Base-by-base conservation (phyloP, 78 protist species). In the Goniomonas avonlea region DNA sequence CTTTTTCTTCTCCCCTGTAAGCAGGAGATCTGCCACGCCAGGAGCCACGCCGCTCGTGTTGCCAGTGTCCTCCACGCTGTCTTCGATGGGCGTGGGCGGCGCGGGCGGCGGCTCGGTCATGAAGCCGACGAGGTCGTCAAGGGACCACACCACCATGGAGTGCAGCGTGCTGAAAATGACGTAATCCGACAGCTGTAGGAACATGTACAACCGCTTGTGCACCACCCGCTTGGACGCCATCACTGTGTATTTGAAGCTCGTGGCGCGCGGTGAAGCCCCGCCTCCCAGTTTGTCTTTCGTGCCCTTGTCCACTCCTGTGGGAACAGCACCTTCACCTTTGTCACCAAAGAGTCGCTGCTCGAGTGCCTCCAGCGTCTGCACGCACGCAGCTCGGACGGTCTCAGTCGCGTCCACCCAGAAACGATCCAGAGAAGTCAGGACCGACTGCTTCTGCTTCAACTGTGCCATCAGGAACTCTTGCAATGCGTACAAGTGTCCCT, bases 171-270 rank as follows among this genome's bases (percentile, higher is more conserved):
- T 68, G 75, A 41, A 38, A 53, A 68, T 68, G 56, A 68, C 27
- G 34, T 68, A 68, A 23, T 68, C 75, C 32, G 39, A 38, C 35
- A 41, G 3, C n/a, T 53, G 75, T 8, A 68, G 75, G 56, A 68
- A 27, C 38, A 20, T 13, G 56, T 41, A 41, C n/a, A 68, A 35
- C 34, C 75, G n/a, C n/a, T 35, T 48, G 4, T 68, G 75, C 31
- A 27, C 56, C 56, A 68, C 56, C 8, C 75, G 75, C 75, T 68
- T 68, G 20, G 75, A 41, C 35, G 75, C 75, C 75, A 43, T 68
- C 40, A 68, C 56, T 0, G 75, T 68, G 75, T 68, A 68, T 5
- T 53, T 9, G 45, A 63, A 63, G 43, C 37, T 63, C 29, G 32
- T 43, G 18, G 47, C 71, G 27, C 71, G 38, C 11, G 71, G 71